These are phyloP conservation scores for Trypanosoma grayi DNA, from an alignment of 208 protist species.

Conservation along the genomic window DNA sequence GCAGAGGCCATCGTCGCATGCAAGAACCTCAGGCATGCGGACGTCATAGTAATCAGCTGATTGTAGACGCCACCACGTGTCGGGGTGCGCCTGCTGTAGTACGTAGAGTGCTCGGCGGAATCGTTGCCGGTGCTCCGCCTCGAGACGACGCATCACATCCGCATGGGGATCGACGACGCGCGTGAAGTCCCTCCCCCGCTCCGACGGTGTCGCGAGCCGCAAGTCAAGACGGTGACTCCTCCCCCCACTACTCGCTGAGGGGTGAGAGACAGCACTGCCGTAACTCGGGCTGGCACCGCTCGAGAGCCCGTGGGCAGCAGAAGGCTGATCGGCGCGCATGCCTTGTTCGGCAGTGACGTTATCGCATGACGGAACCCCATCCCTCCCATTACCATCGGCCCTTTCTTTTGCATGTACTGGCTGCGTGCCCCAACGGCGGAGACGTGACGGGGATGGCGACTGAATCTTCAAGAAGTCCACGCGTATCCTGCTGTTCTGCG, in stretches of 20 bases:
- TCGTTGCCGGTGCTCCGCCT: conserved; percentile 17
- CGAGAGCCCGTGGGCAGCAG: too few species aligned
- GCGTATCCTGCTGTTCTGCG: too few species aligned
- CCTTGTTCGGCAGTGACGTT: too few species aligned
- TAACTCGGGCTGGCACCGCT: too few species aligned
- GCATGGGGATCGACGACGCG: conserved; percentile 8
- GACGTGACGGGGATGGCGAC: not conserved
- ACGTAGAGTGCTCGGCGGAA: conserved; percentile 4
- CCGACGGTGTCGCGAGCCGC: conserved; percentile 6
- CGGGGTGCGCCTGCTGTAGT: conserved; percentile 20
- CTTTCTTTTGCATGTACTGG: not conserved
- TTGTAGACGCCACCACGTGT: conserved; percentile 22
- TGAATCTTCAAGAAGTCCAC: too few species aligned
- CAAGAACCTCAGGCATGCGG: conserved; percentile 15
- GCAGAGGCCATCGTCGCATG: conserved; percentile 1
- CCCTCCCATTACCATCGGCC: not conserved
- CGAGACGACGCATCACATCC: conserved; percentile 6
- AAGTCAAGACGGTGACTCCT: conserved; percentile 5
- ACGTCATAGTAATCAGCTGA: conserved; percentile 9
- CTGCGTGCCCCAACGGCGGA: not conserved
- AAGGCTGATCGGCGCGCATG: too few species aligned
- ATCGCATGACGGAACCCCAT: too few species aligned
- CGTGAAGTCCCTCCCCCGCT: conserved; percentile 15
- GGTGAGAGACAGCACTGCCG: not conserved
- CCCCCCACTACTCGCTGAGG: too few species aligned